These are phyloP conservation scores for Fomitopsis schrenkii DNA, from an alignment of 1,284 basidiomycete species.

Conservation along the genomic window DNA sequence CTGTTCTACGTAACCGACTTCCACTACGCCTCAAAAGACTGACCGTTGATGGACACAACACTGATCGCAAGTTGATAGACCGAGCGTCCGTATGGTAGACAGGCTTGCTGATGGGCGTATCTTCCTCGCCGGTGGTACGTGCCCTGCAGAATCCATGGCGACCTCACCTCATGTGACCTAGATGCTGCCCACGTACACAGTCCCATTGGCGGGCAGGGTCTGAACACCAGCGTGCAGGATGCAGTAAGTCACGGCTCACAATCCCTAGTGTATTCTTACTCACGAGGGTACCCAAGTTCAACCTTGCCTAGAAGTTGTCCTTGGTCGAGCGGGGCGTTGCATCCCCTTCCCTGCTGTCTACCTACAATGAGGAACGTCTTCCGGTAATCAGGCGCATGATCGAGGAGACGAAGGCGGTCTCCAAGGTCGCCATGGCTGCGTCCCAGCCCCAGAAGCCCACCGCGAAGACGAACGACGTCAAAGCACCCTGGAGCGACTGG, in stretches of 20 bases:
- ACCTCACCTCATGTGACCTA: neutral
- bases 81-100: conserved; percentile 26
- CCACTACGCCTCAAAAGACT: conserved; percentile 24
- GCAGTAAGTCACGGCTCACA: neutral
- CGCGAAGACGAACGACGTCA: neutral
- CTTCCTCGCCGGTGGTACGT: conserved; percentile 34
- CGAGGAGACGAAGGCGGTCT: conserved; percentile 4
- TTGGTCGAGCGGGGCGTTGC: conserved; percentile 24
- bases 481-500: conserved; percentile 5
- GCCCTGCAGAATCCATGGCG: neutral
- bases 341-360: conserved; percentile 16
- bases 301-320: conserved; percentile 30
- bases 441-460: neutral
- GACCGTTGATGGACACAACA: too few species aligned
- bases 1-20: conserved; percentile 4
- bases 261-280: too few species aligned
- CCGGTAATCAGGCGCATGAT: conserved; percentile 26
- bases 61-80: too few species aligned
- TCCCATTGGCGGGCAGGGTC: conserved; percentile 24
- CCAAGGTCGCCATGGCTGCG: conserved; percentile 2
- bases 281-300: conserved; percentile 16
- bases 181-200: conserved; percentile 29
- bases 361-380: conserved; percentile 24
- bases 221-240: conserved; percentile 11
- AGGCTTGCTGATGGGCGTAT: conserved; percentile 30